Conservation (phyloP, 257 asterid species). For the Penstemon eatonii region DNA sequence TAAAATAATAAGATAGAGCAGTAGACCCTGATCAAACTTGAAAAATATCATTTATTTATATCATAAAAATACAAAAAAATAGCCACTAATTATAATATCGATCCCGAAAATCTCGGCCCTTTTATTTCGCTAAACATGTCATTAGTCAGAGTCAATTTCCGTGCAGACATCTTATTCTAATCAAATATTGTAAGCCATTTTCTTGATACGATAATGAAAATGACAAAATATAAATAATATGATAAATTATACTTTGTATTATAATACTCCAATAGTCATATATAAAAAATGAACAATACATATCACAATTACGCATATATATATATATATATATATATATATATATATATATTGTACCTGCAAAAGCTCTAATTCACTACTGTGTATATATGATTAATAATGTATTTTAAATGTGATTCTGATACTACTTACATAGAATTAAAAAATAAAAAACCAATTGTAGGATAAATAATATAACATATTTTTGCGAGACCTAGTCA, state of each 20-base stretch:
- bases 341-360: background rate
- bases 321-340: no score
- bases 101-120: slow-evolving; percentile 1
- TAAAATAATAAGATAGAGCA: background rate
- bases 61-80: background rate
- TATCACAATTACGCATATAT: background rate
- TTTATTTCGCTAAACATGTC: slow-evolving; percentile 3
- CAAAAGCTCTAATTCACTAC: no score
- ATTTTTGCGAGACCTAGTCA: no score
- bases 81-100: no score
- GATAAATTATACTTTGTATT: background rate
- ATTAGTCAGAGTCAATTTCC: background rate
- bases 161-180: slow-evolving; percentile 11
- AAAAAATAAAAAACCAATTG: no score
- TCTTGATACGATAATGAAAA: background rate
- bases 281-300: no score
- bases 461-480: no score
- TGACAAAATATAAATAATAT: background rate
- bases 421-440: no score
- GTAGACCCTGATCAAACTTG: background rate
- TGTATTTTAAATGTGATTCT: no score
- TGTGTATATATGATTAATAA: no score
- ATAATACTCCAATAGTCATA: background rate
- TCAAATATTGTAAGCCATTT: slow-evolving; percentile 15
- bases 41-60: background rate